Conservation (phyloP, 257 asterid species). For the Ocimum tenuiflorum region DNA sequence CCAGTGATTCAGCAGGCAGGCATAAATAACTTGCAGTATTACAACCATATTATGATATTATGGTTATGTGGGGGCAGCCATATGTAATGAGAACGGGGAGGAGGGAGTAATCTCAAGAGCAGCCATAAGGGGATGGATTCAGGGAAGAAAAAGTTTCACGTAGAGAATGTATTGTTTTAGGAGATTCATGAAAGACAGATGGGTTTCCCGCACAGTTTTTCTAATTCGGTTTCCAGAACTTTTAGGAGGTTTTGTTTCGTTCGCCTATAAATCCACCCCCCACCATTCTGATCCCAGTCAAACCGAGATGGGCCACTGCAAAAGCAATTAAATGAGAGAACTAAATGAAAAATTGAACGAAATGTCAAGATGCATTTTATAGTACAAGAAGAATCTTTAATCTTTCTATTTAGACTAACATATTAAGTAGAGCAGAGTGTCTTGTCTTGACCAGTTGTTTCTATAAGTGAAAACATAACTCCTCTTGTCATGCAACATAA, state of each 20-base stretch:
- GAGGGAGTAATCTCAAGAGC: background rate
- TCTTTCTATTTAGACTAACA: background rate
- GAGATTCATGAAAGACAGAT: slow-evolving; percentile 34
- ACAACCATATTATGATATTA: background rate
- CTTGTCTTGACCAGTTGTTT: background rate
- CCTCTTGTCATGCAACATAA: background rate
- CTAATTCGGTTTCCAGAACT: slow-evolving; percentile 60
- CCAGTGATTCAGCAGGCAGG: background rate
- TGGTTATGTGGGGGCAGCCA: background rate
- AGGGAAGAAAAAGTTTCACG: background rate
- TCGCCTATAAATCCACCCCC: slow-evolving; percentile 71
- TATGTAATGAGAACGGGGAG: background rate
- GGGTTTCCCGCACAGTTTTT: slow-evolving; percentile 56
- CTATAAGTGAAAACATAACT: background rate
- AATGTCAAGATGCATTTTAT: background rate
- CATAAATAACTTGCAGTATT: background rate
- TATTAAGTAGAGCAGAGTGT: background rate
- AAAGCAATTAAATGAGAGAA: background rate
- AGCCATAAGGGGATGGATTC: background rate
- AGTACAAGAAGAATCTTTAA: background rate
- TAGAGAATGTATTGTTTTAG: background rate
- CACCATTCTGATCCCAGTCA: slow-evolving; percentile 67
- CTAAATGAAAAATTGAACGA: background rate
- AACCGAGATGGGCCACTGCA: slow-evolving; percentile 91
- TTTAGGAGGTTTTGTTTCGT: slow-evolving; percentile 40